Conservation (phyloP, 31 red algal species). For the Porphyra umbilicalis region DNA sequence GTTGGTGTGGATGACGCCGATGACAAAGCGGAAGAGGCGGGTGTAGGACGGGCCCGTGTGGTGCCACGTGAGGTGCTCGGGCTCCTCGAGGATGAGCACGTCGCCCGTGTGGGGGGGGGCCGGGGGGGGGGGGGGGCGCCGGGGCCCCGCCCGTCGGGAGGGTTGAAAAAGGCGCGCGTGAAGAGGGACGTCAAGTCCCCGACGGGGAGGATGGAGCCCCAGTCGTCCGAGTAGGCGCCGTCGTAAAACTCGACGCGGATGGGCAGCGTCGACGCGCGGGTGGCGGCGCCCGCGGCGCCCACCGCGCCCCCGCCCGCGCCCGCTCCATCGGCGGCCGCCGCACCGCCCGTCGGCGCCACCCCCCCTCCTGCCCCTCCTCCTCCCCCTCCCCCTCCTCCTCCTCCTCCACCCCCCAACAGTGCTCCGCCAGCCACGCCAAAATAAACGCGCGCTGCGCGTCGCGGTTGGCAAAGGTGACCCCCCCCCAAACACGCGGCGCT, state of each 20-base stretch:
- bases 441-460: not conserved
- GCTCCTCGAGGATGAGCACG: conserved; percentile 64
- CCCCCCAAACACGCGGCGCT: not conserved
- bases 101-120: not conserved
- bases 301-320: too few species aligned
- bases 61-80: conserved; percentile 84
- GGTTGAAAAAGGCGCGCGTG: not conserved
- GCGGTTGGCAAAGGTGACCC: not conserved
- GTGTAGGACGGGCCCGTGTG: conserved; percentile 28
- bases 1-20: conserved; percentile 17
- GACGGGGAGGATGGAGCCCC: conserved; percentile 5
- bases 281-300: too few species aligned
- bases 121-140: not conserved
- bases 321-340: too few species aligned
- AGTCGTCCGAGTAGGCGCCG: conserved; percentile 1
- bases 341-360: too few species aligned
- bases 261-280: conserved; percentile 21
- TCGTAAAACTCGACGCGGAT: conserved; percentile 1
- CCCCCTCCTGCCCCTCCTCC: not conserved
- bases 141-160: not conserved
- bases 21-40: not conserved
- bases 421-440: not conserved
- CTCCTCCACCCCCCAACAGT: not conserved
- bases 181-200: conserved; percentile 5
- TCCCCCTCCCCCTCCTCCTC: not conserved